Evolutionary conservation across 2,329 filamentous ascomycete genomes (phyloP).

Genomic region (Rhinocladiella mackenziei): DNA sequence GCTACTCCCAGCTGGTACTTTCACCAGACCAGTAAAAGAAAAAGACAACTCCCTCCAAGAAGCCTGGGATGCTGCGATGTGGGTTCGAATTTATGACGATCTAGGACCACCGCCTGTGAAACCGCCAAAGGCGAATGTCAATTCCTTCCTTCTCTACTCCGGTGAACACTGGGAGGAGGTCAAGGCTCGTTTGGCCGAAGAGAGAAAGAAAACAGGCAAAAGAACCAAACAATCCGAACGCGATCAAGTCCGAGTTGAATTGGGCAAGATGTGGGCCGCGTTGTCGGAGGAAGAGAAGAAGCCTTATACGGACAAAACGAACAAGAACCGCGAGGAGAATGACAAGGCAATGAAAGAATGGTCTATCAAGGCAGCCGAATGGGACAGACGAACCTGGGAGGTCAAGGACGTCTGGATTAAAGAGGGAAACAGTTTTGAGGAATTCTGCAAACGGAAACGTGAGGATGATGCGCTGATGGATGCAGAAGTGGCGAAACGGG

Average conservation of each 20-base stretch:
- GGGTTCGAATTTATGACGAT: slow-evolving; percentile 52
- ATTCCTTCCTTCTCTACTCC: slow-evolving; percentile 86
- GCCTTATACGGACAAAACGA: slow-evolving; percentile 73
- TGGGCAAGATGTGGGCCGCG: slow-evolving; percentile 88
- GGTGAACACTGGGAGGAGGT: slow-evolving; percentile 65
- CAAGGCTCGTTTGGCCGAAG: slow-evolving; percentile 64
- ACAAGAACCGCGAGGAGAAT: slow-evolving; percentile 65
- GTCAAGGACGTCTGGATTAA: slow-evolving; percentile 41
- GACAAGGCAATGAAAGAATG: slow-evolving; percentile 63
- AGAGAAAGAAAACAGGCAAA: slow-evolving; percentile 51
- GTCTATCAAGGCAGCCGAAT: slow-evolving; percentile 62
- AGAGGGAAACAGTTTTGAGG: slow-evolving; percentile 30
- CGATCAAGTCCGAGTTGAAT: slow-evolving; percentile 75
- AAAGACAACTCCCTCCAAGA: slow-evolving; percentile 37
- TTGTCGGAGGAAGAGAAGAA: slow-evolving; percentile 64
- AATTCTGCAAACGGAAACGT: slow-evolving; percentile 28
- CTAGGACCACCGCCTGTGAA: slow-evolving; percentile 72
- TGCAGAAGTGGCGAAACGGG: slow-evolving; percentile 22
- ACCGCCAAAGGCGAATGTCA: slow-evolving; percentile 70
- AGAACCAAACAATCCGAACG: slow-evolving; percentile 58
- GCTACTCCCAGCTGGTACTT: slow-evolving; percentile 27
- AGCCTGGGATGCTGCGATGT: slow-evolving; percentile 56
- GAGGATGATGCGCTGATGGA: slow-evolving; percentile 28
- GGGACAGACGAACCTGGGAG: slow-evolving; percentile 39
- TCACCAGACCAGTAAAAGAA: slow-evolving; percentile 28